phyloP scores from a whole-genome alignment of 148 eudicot genomes.

The Nepenthes gracilis region DNA sequence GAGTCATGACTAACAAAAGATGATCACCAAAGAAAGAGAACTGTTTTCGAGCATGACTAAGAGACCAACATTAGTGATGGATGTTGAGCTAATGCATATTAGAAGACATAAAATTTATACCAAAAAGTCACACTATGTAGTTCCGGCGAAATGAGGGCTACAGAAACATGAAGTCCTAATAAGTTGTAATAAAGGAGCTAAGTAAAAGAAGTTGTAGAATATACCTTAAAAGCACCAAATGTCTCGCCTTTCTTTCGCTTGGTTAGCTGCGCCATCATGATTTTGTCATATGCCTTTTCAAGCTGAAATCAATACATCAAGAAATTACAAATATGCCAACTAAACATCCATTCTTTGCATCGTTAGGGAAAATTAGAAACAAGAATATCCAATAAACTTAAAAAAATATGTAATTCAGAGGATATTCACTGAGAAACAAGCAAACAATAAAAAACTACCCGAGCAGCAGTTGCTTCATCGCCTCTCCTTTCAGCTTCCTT shows the following conservation, averaged over 20 bases:
- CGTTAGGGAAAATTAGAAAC: not conserved
- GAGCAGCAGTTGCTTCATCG: slow-evolving; percentile 57
- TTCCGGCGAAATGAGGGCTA: too few relatives aligned
- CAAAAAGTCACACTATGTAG: too few relatives aligned
- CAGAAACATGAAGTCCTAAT: too few relatives aligned
- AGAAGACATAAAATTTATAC: too few relatives aligned
- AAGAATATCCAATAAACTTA: not conserved
- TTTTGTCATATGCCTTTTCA: slow-evolving; percentile 84
- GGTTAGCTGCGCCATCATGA: slow-evolving; percentile 79
- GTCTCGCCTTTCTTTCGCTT: slow-evolving; percentile 89
- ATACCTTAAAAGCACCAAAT: slow-evolving; percentile 71
- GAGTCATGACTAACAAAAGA: too few relatives aligned
- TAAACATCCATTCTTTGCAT: not conserved
- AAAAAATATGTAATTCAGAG: not conserved
- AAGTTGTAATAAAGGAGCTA: too few relatives aligned
- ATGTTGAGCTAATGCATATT: too few relatives aligned
- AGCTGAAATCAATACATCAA: slow-evolving; percentile 37
- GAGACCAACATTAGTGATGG: too few relatives aligned
- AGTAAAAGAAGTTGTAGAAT: not conserved
- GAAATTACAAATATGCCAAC: not conserved
- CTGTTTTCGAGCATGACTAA: too few relatives aligned
- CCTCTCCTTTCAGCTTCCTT: slow-evolving; percentile 90
- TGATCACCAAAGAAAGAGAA: too few relatives aligned
- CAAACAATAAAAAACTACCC: slow-evolving; percentile 20
- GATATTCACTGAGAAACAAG: not conserved